A percentile compares a stretch with the other conserved stretches of the same genome.
Evolutionary conservation across 1,284 basidiomycete genomes (phyloP).

Genomic region (Quambalaria eucalypti): DNA sequence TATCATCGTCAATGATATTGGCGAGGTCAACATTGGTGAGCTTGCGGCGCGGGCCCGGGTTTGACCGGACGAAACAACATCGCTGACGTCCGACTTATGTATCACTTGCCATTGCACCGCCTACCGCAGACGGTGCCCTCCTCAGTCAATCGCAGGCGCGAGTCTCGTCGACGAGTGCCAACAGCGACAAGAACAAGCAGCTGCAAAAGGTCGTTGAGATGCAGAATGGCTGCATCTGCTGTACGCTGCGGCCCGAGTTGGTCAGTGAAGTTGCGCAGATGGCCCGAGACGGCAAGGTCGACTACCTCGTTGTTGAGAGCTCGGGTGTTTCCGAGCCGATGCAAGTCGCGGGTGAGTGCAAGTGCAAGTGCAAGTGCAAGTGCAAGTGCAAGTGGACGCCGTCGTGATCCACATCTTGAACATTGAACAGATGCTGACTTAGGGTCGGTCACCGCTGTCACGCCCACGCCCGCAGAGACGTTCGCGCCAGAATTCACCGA

Average conservation of each 20-base stretch:
- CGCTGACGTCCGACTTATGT: too few species aligned
- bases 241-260: slow-evolving; percentile 51
- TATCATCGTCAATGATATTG: slow-evolving; percentile 52
- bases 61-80: too few species aligned
- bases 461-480: slow-evolving; percentile 46
- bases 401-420: neutral
- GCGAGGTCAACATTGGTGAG: slow-evolving; percentile 49
- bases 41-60: too few species aligned
- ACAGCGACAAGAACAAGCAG: too few species aligned
- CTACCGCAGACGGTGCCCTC: too few species aligned
- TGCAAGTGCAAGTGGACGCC: too few species aligned
- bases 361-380: slow-evolving; percentile 1
- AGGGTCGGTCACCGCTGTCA: slow-evolving; percentile 2
- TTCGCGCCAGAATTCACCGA: slow-evolving; percentile 47
- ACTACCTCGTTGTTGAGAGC: slow-evolving; percentile 50
- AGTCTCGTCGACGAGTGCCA: too few species aligned
- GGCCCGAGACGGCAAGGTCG: slow-evolving; percentile 47
- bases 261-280: slow-evolving; percentile 51
- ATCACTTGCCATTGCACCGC: too few species aligned
- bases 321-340: slow-evolving; percentile 51
- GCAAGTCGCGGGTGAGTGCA: slow-evolving; percentile 24
- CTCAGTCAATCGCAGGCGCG: too few species aligned
- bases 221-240: slow-evolving; percentile 53
- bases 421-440: neutral
- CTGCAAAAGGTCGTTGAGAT: slow-evolving; percentile 42